Evolutionary conservation across 345 rosid species (phyloP).

Genomic region (Lumnitzera racemosa): DNA sequence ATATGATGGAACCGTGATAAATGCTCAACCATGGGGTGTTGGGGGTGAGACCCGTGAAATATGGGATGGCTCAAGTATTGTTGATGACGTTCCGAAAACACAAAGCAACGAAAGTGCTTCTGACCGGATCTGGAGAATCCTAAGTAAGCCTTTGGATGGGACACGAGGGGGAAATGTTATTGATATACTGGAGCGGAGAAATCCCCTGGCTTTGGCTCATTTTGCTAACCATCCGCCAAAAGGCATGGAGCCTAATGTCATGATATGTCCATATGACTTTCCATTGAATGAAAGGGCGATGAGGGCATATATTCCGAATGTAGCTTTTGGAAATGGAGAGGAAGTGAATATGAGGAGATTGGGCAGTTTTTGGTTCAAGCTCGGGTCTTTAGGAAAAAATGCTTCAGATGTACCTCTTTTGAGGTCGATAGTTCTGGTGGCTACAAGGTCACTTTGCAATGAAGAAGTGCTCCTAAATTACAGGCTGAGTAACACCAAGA

Average conservation of each 20-base stretch:
- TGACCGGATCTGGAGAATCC: slow-evolving; percentile 64
- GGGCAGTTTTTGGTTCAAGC: slow-evolving; percentile 71
- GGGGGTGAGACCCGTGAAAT: slow-evolving; percentile 56
- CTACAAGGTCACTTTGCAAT: slow-evolving; percentile 56
- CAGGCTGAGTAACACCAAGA: slow-evolving; percentile 56
- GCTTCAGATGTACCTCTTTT: slow-evolving; percentile 30
- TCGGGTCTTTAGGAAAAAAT: slow-evolving; percentile 13
- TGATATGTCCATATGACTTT: slow-evolving; percentile 78
- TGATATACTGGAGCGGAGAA: slow-evolving; percentile 66
- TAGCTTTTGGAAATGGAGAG: slow-evolving; percentile 38
- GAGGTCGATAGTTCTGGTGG: slow-evolving; percentile 70
- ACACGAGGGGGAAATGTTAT: slow-evolving; percentile 10
- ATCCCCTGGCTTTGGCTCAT: slow-evolving; percentile 85
- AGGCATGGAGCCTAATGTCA: slow-evolving; percentile 70
- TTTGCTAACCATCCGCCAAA: slow-evolving; percentile 65
- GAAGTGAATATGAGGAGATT: slow-evolving; percentile 56
- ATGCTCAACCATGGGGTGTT: slow-evolving; percentile 80
- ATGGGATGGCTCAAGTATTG: slow-evolving; percentile 42
- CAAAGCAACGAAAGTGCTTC: slow-evolving; percentile 31
- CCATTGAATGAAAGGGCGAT: slow-evolving; percentile 52
- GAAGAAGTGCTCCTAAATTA: slow-evolving; percentile 78
- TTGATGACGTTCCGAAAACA: slow-evolving; percentile 21
- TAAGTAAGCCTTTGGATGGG: slow-evolving; percentile 64
- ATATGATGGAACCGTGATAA: slow-evolving; percentile 72
- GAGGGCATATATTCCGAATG: slow-evolving; percentile 75